Evolutionary conservation across 768 basidiomycete genomes (phyloP).

Genomic region (Boletus patriciae): DNA sequence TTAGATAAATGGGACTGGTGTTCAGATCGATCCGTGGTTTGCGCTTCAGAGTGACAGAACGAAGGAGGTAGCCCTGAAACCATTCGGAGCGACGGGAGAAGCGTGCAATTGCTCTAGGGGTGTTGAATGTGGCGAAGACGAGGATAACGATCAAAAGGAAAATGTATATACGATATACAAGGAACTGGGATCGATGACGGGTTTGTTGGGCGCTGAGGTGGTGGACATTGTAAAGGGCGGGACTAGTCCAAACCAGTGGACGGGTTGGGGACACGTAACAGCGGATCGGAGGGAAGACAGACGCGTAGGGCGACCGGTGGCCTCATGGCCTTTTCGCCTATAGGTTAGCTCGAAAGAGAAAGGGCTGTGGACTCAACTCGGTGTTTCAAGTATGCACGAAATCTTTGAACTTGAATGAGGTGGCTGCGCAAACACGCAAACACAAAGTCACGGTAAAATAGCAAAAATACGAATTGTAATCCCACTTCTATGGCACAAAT

Average conservation of each 20-base stretch:
- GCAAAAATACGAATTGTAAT: too few species aligned
- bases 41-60: conserved; percentile 10
- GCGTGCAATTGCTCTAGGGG: conserved; percentile 55
- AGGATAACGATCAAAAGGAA: conserved; percentile 44
- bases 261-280: too few species aligned
- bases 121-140: conserved; percentile 40
- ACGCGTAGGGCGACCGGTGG: background rate
- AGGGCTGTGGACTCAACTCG: background rate
- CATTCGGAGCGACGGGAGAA: conserved; percentile 52
- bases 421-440: too few species aligned
- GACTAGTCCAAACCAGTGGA: conserved; percentile 7
- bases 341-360: background rate
- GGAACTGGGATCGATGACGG: conserved; percentile 1
- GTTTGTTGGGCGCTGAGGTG: background rate
- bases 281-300: background rate
- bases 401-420: too few species aligned
- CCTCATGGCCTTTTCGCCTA: background rate
- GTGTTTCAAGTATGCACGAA: background rate
- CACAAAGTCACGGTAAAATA: too few species aligned
- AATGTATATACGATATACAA: conserved; percentile 45
- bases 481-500: too few species aligned
- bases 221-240: conserved; percentile 20
- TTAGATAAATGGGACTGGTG: conserved; percentile 11
- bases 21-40: conserved; percentile 12
- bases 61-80: conserved; percentile 50